Base-by-base conservation (phyloP, 202 grass and related monocot genomes). In the Zoysia matrella region DNA sequence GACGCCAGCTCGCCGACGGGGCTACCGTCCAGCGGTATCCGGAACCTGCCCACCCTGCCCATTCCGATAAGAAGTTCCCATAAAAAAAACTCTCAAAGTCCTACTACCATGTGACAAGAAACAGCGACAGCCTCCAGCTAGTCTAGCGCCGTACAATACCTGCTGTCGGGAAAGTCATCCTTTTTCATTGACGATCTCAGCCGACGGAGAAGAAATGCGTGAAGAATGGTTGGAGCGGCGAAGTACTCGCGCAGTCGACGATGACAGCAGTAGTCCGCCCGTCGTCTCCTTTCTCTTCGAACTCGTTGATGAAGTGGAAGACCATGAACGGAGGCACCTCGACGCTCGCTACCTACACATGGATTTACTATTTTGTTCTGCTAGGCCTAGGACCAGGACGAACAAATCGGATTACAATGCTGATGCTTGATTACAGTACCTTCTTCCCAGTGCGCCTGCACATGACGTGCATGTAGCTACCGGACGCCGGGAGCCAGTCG, bases 281-380 rank as follows among this genome's bases (percentile, higher is more conserved):
- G 0, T 98, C 86, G 6, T 79, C 80, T 75, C 95, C 90, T 42
- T 54, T 87, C 78, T 98, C 92, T 80, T 98, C 96, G 65, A 92
- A 98, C 60, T 92, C 96, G 67, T 98, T 98, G 83, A 98, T 92
- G 89, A 89, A 98, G 86, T 98, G 96, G 85, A 98, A 95, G 15
- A 90, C 93, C 76, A 98, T 91, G 77, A 39, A 98, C 8, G 96
- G 95, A 16, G 96, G 92, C 60, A 98, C 96, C 83, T 98, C 92
- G 5, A 95, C 92, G 76, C 90, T 98, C 9, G 96, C 89, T 77
- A 95, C 94, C 94, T 97, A 15, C 61, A 15, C 2, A 8, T 52
- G 2, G 50, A 52, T 52, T 52, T 52, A 52, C 11, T 52, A 10
- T 52, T 7, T 52, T 52, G 7, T 10, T 36, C 30, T 36, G 30